These are phyloP conservation scores for Cyclotella baltica DNA, from an alignment of 108 stramenopile species.

Conservation along the genomic window DNA sequence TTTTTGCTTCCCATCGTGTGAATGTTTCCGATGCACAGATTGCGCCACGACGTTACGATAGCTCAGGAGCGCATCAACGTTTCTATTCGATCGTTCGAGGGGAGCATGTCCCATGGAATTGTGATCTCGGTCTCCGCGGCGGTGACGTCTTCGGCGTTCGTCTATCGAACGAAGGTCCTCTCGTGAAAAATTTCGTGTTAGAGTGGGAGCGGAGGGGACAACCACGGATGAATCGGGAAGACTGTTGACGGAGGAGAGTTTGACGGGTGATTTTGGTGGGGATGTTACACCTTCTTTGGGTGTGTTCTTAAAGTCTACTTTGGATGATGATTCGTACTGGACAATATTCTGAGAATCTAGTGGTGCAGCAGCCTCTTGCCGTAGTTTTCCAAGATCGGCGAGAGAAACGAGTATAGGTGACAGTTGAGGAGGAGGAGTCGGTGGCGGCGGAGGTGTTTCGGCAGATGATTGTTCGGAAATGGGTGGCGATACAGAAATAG, in stretches of 20 bases:
- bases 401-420: slow-evolving; percentile 78
- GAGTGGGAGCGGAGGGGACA: slow-evolving; percentile 13
- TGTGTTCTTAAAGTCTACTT: slow-evolving; percentile 21
- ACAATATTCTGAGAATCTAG: no score
- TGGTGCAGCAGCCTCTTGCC: slow-evolving; percentile 22
- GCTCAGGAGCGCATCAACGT: slow-evolving; percentile 51
- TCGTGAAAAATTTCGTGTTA: slow-evolving; percentile 63
- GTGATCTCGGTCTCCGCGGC: slow-evolving; percentile 34
- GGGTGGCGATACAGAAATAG: slow-evolving; percentile 10
- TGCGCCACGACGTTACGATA: slow-evolving; percentile 56
- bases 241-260: slow-evolving; percentile 26
- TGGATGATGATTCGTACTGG: no score
- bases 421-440: slow-evolving; percentile 75
- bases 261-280: not conserved
- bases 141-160: slow-evolving; percentile 29
- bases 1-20: slow-evolving; percentile 50
- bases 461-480: slow-evolving; percentile 43
- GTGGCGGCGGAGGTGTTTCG: slow-evolving; percentile 64
- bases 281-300: no score
- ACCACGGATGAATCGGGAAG: slow-evolving; percentile 53
- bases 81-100: not conserved
- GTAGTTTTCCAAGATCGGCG: slow-evolving; percentile 67
- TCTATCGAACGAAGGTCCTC: slow-evolving; percentile 62
- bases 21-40: slow-evolving; percentile 35
- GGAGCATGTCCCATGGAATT: slow-evolving; percentile 39